Evolutionary conservation across 345 rosid species (phyloP), one percentile per base, ranked within the genome.

Genomic region (Punica granatum): DNA sequence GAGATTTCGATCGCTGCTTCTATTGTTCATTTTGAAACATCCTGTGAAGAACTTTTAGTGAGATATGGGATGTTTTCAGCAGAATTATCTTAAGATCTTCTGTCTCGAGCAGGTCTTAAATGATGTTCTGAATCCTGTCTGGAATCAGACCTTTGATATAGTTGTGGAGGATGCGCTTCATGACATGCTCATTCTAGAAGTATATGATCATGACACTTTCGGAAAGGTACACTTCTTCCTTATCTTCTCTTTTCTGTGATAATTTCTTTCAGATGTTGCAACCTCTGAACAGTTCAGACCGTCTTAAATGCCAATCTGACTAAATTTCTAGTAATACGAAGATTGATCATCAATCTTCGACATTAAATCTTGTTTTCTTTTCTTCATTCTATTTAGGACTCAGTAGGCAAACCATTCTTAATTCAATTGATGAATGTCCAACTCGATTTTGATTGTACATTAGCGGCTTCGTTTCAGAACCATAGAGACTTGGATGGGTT

Each of bases 101-200:
- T 39, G 30, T 65, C 28, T 70, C 44, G 33, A 61, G 31, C 83
- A 89, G 92, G 99, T 89, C 59, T 83, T 89, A 64, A 84, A 82
- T 34, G 83, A 89, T 43, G 84, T 79, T 69, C 78, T 94, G 70
- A 86, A 94, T 82, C 97, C 99, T 10, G 89, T 89, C 41, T 94
- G 99, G 99, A 89, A 94, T 71, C 97, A 89, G 63, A 88, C 99
- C 3, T 91, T 94, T 72, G 97, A 91, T 71, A 85, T 91, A 53
- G 95, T 94, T 32, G 99, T 91, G 69, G 99, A 91, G 85, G 90
- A 89, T 81, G 99, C 85, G 37, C 74, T 86, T 49, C 99, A 88
- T 64, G 99, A 94, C 68, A 84, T 94, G 78, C 60, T 94, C 59
- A 80, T 86, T 28, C 14, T 85, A 48, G 96, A 91, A 70, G 83